Evolutionary conservation across 352 stramenopile genomes (phyloP), one percentile per base, ranked within the genome.

Genomic region (Globisporangium spinosum): DNA sequence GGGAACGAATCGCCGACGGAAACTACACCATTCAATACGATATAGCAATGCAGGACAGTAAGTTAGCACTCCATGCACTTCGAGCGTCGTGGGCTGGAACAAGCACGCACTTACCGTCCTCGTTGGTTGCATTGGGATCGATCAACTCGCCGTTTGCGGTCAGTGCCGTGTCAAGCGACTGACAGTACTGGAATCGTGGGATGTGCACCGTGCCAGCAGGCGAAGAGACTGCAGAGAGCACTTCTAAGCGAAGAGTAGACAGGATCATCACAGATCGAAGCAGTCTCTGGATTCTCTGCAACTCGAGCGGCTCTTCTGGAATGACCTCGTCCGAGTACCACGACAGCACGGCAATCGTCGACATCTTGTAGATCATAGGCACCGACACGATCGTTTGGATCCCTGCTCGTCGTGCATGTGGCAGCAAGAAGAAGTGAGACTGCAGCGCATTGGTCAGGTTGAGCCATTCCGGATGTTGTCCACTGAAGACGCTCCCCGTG

Each of bases 281-380:
- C 12, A 91, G 70, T 1, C 82, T 79, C 67, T 93, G 86, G 23
- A 93, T 89, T 0, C 81, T 80, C 66, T 91, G 83, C 2, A 94
- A 53, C 59, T 93, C 84, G 25, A 79, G 74, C 23, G 69, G 53
- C 32, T 92, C 79, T 80, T 94, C 85, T 1, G 56, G 34, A 43
- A 89, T 69, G 9, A 73, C 63, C 12, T 83, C 76, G 35, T 85
- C 71, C 1, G 83, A 88, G 51, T 91, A 94, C 86, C 84, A 94
- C 8, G 84, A 91, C n/a, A 94, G 57, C 17, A 94, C 84, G 8
- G 86, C 86, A 38, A 94, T 77, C 0, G 85, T 85, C 27, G 84
- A 88, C 77, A 94, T 85, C 66, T 93, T 94, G 68, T 83, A 89
- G 49, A 94, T 84, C 86, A 94, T 93, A 0, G 86, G 86, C 4